phyloP scores from a whole-genome alignment of 306 rosid species.

The Delonix regia region DNA sequence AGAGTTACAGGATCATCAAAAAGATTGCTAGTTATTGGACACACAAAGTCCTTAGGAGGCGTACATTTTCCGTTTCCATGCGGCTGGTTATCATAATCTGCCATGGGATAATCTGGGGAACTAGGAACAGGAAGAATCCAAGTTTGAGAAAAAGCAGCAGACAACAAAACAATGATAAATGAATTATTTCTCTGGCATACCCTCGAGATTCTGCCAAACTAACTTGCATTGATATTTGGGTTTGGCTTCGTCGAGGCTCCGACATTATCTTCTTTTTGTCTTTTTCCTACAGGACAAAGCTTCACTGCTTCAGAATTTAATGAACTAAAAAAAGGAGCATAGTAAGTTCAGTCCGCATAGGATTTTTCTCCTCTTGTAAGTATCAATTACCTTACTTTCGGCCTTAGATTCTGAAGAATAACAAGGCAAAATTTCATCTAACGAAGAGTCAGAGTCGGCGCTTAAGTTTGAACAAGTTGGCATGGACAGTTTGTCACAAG shows the following conservation, averaged over 20 bases:
- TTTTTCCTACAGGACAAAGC: constrained; percentile 60
- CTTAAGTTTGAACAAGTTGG: constrained; percentile 45
- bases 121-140: constrained; percentile 51
- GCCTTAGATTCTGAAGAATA: constrained; percentile 65
- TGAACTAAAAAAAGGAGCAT: constrained; percentile 42
- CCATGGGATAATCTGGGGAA: constrained; percentile 53
- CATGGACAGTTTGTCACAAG: constrained; percentile 41
- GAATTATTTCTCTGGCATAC: constrained; percentile 47
- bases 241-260: constrained; percentile 52
- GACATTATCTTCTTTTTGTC: constrained; percentile 48
- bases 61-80: constrained; percentile 49
- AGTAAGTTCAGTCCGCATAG: constrained; percentile 48
- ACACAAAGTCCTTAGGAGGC: constrained; percentile 87
- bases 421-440: constrained; percentile 44
- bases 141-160: constrained; percentile 34
- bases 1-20: constrained; percentile 97
- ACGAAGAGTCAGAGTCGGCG: constrained; percentile 48
- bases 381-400: constrained; percentile 69
- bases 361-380: constrained; percentile 39
- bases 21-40: constrained; percentile 85
- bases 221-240: constrained; percentile 50
- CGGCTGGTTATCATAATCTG: constrained; percentile 45
- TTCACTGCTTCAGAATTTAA: constrained; percentile 35
- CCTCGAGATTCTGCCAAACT: constrained; percentile 52
- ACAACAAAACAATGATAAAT: constrained; percentile 31